phyloP scores from a whole-genome alignment of 169 alveolate species.

The Plasmodium ovale region DNA sequence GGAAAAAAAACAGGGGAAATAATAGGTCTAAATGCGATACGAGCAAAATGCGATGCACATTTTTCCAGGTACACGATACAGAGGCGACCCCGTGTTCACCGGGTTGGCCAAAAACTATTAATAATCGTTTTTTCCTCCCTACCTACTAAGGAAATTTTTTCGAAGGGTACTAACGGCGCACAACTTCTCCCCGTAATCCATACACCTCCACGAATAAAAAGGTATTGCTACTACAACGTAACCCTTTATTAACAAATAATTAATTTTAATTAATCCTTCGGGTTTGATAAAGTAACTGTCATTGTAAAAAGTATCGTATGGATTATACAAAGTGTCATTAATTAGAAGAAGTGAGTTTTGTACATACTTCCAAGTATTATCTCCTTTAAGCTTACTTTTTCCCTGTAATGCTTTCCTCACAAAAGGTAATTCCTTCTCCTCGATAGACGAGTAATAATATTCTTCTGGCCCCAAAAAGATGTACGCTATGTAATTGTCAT shows the following conservation, averaged over 20 bases:
- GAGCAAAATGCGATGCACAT: no score
- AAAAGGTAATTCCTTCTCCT: not conserved
- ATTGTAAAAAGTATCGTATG: conserved; percentile 61
- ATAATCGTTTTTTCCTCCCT: conserved; percentile 1
- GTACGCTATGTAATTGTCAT: conserved; percentile 67
- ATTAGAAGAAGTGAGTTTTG: conserved; percentile 28
- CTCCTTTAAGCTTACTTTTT: not conserved
- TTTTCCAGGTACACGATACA: no score
- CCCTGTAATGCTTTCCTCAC: not conserved
- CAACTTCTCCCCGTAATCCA: conserved; percentile 39
- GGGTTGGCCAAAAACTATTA: not conserved
- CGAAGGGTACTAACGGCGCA: not conserved
- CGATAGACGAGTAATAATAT: conserved; percentile 43
- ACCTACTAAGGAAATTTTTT: conserved; percentile 9
- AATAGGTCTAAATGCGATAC: no score
- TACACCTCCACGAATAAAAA: conserved; percentile 62
- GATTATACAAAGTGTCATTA: conserved; percentile 32
- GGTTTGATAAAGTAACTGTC: conserved; percentile 50
- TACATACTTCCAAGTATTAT: not conserved
- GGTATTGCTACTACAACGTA: conserved; percentile 64
- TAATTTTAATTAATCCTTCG: conserved; percentile 47
- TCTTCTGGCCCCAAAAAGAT: conserved; percentile 45
- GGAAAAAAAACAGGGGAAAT: no score
- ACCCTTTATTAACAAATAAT: conserved; percentile 66
- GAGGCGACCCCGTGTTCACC: no score